Evolutionary conservation across 257 asterid species (phyloP), one percentile per base, ranked within the genome.

Genomic region (Ballota nigra): DNA sequence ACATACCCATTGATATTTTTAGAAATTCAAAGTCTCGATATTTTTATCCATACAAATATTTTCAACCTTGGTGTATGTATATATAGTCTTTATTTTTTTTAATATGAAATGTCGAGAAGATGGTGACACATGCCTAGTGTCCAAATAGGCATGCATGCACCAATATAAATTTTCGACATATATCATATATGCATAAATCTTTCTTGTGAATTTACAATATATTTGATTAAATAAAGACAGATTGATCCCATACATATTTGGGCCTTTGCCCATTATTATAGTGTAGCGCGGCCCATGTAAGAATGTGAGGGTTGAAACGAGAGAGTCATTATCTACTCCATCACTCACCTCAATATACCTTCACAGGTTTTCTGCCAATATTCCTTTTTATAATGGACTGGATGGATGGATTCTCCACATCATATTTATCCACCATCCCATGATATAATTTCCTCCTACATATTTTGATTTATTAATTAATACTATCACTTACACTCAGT

Each of bases 351-450:
- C 43, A 73, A 63, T 75, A 72, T 75, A 38, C 81, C 69, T 72
- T 71, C 76, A 73, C 72, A 77, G 71, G 22, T 69, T 45, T 68
- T 78, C 66, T 68, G 66, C 66, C 61, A 74, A 64, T 26, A 38
- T 31, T 24, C 40, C n/a, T 15, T 38, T 43, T 47, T 1, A 57
- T 26, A 68, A 73, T 70, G 82, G n/a, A n/a, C n/a, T n/a, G n/a
- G n/a, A n/a, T n/a, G n/a, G 84, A 79, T 77, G 72, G 80, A 77
- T 68, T 71, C 66, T 76, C 87, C 86, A 81, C 83, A 19, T 87
- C 89, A 83, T 75, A 75, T 45, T 70, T 78, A 67, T 77, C 80
- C 84, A 77, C 41, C 65, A 58, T 26, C 13, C 3, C 29, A 9
- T 22, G 4, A 18, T 52, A 19, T 66, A 2, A 15, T 0, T 57